Conservation (phyloP, 306 rosid species). For the Castanopsis chinensis region DNA sequence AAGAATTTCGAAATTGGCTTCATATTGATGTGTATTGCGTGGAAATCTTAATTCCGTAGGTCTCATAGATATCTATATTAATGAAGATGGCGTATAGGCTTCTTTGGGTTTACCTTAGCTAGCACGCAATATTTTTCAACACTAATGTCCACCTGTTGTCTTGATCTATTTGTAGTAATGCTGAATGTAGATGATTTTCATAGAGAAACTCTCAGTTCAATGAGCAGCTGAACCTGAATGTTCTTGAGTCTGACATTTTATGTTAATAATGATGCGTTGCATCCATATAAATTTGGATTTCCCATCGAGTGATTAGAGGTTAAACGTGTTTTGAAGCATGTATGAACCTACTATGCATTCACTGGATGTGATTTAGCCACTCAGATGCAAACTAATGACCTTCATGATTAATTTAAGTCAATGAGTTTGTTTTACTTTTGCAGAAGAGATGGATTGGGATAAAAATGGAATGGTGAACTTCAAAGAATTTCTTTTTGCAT, state of each 20-base stretch:
- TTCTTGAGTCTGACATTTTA: not conserved
- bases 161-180: constrained; percentile 3
- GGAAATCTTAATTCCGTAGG: not conserved
- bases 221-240: not conserved
- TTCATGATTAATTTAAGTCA: not conserved
- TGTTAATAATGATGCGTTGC: not conserved
- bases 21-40: not conserved
- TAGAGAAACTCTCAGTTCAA: not conserved
- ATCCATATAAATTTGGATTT: not conserved
- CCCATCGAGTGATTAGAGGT: not conserved
- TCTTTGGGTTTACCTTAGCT: not conserved
- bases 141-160: not conserved
- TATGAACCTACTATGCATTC: not conserved
- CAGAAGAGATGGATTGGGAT: constrained; percentile 99
- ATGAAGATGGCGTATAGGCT: constrained; percentile 8
- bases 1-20: not conserved
- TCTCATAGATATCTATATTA: not conserved
- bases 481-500: constrained; percentile 92
- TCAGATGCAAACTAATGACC: not conserved
- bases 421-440: constrained; percentile 15
- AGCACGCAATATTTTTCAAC: not conserved
- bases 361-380: not conserved
- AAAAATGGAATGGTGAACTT: constrained; percentile 97
- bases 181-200: not conserved
- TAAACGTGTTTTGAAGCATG: not conserved